Percentiles rank a stretch among this genome's conserved stretches.
These are phyloP conservation scores for Vitis cinerea DNA, from an alignment of 164 flowering plant species.

Conservation along the genomic window DNA sequence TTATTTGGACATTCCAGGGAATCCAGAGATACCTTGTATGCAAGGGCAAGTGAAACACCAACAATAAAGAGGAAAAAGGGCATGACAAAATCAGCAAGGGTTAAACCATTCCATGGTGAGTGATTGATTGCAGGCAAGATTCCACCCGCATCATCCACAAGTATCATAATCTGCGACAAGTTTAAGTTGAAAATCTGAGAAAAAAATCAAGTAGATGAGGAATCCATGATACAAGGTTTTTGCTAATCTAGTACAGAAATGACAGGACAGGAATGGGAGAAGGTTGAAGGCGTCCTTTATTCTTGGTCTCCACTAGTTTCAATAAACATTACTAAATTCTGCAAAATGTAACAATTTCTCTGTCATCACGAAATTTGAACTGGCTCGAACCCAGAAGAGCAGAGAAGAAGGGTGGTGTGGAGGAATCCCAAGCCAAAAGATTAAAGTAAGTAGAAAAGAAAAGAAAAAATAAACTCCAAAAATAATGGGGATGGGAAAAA, in stretches of 20 bases:
- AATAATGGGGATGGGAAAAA: neutral
- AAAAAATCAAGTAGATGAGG: neutral
- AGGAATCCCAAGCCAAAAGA: neutral
- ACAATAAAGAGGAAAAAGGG: conserved; percentile 87
- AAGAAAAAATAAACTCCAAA: neutral
- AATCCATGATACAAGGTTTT: too few species aligned
- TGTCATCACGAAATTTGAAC: too few species aligned
- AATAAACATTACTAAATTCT: too few species aligned
- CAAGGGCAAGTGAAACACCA: conserved; percentile 66
- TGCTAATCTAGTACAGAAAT: too few species aligned
- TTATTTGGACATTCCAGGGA: too few species aligned
- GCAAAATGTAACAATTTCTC: too few species aligned
- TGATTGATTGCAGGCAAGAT: conserved; percentile 64
- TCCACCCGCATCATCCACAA: conserved; percentile 78
- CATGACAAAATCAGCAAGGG: conserved; percentile 81
- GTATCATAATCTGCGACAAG: conserved; percentile 66
- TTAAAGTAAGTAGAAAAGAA: neutral
- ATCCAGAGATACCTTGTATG: conserved; percentile 56
- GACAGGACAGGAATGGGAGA: too few species aligned
- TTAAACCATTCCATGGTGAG: conserved; percentile 80
- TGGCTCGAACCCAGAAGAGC: too few species aligned
- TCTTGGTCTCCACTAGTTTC: too few species aligned
- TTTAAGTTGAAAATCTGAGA: neutral
- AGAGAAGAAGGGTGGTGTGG: neutral
- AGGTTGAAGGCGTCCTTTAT: too few species aligned